These are phyloP conservation scores for Suillus decipiens DNA, from an alignment of 768 basidiomycete species.

Conservation along the genomic window DNA sequence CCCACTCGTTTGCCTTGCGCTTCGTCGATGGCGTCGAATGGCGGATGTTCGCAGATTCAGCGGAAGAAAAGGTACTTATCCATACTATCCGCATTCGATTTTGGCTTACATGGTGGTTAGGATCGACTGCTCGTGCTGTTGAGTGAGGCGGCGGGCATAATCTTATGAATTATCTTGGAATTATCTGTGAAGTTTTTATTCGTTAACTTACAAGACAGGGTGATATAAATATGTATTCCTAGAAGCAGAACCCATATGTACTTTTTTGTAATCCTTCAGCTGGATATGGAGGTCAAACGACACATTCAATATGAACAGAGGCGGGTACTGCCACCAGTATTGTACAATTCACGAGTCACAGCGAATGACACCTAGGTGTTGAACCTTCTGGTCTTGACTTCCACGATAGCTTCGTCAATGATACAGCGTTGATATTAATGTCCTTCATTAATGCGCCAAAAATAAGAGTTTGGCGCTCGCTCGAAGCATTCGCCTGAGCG, in stretches of 20 bases:
- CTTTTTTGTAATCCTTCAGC: neutral
- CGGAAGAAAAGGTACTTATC: constrained; percentile 56
- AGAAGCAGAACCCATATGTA: neutral
- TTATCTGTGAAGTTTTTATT: constrained; percentile 14
- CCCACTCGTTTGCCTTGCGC: constrained; percentile 66
- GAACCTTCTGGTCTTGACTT: neutral
- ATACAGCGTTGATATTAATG: constrained; percentile 41
- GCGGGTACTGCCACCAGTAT: neutral
- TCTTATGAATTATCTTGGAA: constrained; percentile 25
- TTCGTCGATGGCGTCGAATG: constrained; percentile 54
- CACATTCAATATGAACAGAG: neutral
- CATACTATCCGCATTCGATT: neutral
- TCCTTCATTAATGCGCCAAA: constrained; percentile 75
- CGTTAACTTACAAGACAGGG: neutral
- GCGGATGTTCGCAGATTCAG: constrained; percentile 62
- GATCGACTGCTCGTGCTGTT: constrained; percentile 30
- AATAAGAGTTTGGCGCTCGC: constrained; percentile 76
- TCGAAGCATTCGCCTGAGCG: constrained; percentile 81
- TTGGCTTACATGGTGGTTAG: constrained; percentile 14
- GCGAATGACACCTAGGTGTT: neutral
- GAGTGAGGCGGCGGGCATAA: constrained; percentile 31
- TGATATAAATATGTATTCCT: neutral
- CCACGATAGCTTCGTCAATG: constrained; percentile 75
- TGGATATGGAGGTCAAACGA: neutral
- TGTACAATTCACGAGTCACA: neutral